A percentile compares a stretch with the other conserved stretches of the same genome.
phyloP scores from a whole-genome alignment of 805 yeast species.

The Schwanniomyces sp. region DNA sequence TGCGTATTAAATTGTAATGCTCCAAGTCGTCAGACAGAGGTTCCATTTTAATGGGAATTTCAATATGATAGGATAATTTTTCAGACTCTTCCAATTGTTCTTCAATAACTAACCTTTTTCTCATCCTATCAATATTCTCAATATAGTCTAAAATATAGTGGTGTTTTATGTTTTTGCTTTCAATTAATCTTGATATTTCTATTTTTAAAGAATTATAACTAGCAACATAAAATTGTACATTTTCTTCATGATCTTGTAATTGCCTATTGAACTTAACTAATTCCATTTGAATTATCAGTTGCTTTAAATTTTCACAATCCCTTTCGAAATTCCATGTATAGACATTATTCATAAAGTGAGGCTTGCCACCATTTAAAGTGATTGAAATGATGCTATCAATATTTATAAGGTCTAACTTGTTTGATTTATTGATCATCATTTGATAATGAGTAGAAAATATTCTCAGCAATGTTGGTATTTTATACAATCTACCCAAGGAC shows the following conservation, averaged over 20 bases:
- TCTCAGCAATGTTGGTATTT: conserved; percentile 27
- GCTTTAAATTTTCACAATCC: conserved; percentile 34
- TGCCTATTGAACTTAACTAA: conserved; percentile 50
- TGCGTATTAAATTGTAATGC: conserved; percentile 17
- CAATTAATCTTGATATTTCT: conserved; percentile 38
- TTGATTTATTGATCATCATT: conserved; percentile 16
- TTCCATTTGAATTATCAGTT: conserved; percentile 44
- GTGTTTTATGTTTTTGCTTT: conserved; percentile 13
- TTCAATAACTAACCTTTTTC: conserved; percentile 59
- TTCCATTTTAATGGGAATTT: conserved; percentile 33
- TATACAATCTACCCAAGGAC: conserved; percentile 23
- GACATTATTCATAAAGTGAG: conserved; percentile 29
- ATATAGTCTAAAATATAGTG: conserved; percentile 60
- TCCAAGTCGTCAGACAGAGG: conserved; percentile 5
- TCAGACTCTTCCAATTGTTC: conserved; percentile 48
- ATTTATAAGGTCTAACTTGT: conserved; percentile 16
- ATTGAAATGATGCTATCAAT: conserved; percentile 32
- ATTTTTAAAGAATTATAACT: conserved; percentile 48
- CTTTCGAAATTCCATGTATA: conserved; percentile 33
- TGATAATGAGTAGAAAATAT: conserved; percentile 25
- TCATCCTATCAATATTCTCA: conserved; percentile 69
- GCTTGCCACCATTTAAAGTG: conserved; percentile 34
- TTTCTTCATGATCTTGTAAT: conserved; percentile 67
- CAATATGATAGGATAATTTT: conserved; percentile 39
- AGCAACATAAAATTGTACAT: conserved; percentile 46